phyloP scores from a whole-genome alignment of 306 rosid species.

The Lathyrus aphaca region DNA sequence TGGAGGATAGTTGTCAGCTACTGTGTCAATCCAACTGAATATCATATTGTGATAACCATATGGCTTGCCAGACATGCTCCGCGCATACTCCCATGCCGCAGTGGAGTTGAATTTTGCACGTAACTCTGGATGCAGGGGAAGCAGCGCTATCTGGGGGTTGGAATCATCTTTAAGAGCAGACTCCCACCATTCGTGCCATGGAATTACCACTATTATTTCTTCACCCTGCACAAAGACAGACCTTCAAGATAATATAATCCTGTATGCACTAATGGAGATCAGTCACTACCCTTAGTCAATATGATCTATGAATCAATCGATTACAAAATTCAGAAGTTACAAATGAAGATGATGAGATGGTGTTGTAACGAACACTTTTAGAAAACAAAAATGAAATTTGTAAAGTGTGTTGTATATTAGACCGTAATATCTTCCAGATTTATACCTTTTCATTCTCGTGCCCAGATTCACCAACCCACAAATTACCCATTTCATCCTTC shows the following conservation, averaged over 20 bases:
- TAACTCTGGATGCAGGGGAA: slow-evolving; percentile 83
- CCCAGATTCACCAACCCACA: slow-evolving; percentile 99
- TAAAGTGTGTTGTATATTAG: neutral
- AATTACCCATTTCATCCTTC: slow-evolving; percentile 88
- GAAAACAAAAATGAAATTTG: neutral
- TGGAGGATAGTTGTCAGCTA: slow-evolving; percentile 95
- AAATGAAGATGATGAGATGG: neutral
- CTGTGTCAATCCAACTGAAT: slow-evolving; percentile 98
- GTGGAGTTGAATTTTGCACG: slow-evolving; percentile 78
- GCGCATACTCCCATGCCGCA: slow-evolving; percentile 96
- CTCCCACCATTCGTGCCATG: slow-evolving; percentile 99
- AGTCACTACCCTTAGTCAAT: slow-evolving; percentile 7
- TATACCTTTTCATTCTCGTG: slow-evolving; percentile 95
- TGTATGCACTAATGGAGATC: neutral
- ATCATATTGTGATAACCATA: slow-evolving; percentile 99
- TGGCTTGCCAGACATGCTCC: slow-evolving; percentile 96
- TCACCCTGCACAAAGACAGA: slow-evolving; percentile 68
- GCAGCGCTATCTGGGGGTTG: slow-evolving; percentile 93
- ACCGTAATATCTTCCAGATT: slow-evolving; percentile 16
- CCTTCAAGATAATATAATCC: slow-evolving; percentile 27
- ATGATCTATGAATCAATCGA: neutral
- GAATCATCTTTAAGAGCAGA: slow-evolving; percentile 79
- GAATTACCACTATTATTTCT: slow-evolving; percentile 85
- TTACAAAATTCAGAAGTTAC: neutral
- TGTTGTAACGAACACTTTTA: neutral